These are phyloP conservation scores for Coccomyxa sp. DNA, from an alignment of 139 green algal genomes.

Conservation along the genomic window DNA sequence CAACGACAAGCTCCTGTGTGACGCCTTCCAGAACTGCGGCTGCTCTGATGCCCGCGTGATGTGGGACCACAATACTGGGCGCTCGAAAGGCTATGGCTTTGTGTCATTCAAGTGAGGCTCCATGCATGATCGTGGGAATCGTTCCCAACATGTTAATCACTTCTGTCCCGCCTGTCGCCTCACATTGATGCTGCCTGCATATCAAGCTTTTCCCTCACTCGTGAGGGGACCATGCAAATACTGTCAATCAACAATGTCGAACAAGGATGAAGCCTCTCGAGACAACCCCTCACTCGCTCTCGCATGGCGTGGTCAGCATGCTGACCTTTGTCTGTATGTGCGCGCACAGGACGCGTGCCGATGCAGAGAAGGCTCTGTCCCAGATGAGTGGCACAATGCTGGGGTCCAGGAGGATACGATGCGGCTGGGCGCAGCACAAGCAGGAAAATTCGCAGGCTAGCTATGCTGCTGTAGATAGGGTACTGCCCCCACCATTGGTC, in stretches of 20 bases:
- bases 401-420: constrained; percentile 39
- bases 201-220: no score
- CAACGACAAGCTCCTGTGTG: constrained; percentile 19
- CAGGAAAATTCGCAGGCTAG: constrained; percentile 9
- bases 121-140: not conserved
- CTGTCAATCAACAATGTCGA: no score
- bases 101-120: constrained; percentile 50
- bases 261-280: no score
- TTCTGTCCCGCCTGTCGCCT: no score
- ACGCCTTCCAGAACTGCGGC: constrained; percentile 31
- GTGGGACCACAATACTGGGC: constrained; percentile 68
- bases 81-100: constrained; percentile 70
- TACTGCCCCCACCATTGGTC: not conserved
- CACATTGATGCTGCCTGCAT: no score
- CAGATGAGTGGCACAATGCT: constrained; percentile 57
- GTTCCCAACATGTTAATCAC: not conserved
- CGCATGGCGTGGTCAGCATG: no score
- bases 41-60: constrained; percentile 70
- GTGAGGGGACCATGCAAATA: no score
- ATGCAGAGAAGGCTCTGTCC: constrained; percentile 55
- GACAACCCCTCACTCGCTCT: no score
- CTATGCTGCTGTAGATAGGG: not conserved
- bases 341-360: constrained; percentile 23
- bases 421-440: constrained; percentile 77
- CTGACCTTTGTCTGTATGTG: no score